phyloP scores from a whole-genome alignment of 1,139 yeast genomes.

The Zygoascus sp. region DNA sequence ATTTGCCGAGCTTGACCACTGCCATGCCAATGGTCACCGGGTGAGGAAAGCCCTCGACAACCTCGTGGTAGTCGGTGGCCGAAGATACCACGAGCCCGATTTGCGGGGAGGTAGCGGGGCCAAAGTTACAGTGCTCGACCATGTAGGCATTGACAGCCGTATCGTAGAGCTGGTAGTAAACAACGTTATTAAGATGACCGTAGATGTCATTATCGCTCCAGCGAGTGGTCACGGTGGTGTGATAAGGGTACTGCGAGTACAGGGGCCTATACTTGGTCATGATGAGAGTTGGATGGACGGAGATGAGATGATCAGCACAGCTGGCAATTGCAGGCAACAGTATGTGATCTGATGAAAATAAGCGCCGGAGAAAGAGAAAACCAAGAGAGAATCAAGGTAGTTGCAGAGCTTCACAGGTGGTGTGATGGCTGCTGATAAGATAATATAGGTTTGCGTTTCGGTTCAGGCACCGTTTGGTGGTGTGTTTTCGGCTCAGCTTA shows the following conservation, averaged over 20 bases:
- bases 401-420: too few species aligned
- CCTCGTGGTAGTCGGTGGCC: conserved; percentile 28
- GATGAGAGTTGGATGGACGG: not conserved
- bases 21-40: conserved; percentile 31
- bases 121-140: conserved; percentile 28
- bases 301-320: too few species aligned
- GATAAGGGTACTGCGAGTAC: conserved; percentile 25
- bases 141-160: conserved; percentile 29
- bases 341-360: too few species aligned
- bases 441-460: too few species aligned
- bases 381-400: too few species aligned
- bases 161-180: conserved; percentile 31
- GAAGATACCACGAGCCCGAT: conserved; percentile 32
- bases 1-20: conserved; percentile 27
- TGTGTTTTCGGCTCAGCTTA: too few species aligned
- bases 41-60: conserved; percentile 31
- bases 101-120: conserved; percentile 19
- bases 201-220: conserved; percentile 33
- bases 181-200: conserved; percentile 34
- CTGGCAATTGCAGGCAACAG: too few species aligned
- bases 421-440: too few species aligned
- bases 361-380: too few species aligned
- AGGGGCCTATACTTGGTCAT: conserved; percentile 17
- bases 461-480: too few species aligned
- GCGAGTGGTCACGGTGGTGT: conserved; percentile 24